phyloP scores from a whole-genome alignment of 805 yeast species.

The Huiozyma sinensis region DNA sequence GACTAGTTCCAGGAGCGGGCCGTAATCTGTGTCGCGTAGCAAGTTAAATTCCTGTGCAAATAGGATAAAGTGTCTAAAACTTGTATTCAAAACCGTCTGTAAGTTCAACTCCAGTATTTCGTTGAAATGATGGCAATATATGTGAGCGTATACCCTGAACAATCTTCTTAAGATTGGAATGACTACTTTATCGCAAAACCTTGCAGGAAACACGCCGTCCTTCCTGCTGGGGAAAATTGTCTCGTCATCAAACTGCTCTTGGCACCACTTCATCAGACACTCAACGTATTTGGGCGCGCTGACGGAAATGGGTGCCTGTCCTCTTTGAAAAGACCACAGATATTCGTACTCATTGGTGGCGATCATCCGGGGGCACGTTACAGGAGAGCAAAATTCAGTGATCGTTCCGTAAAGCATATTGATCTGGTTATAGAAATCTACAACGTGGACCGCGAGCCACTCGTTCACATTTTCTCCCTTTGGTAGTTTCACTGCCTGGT shows the following conservation, averaged over 20 bases:
- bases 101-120: slow-evolving; percentile 86
- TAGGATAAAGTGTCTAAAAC: slow-evolving; percentile 85
- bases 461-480: slow-evolving; percentile 85
- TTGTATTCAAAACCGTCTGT: slow-evolving; percentile 87
- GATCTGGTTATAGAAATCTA: slow-evolving; percentile 90
- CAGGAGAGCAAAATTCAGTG: slow-evolving; percentile 92
- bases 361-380: slow-evolving; percentile 92
- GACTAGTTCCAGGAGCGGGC: slow-evolving; percentile 83
- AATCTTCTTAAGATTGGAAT: slow-evolving; percentile 83
- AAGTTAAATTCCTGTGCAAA: slow-evolving; percentile 78
- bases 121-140: slow-evolving; percentile 95
- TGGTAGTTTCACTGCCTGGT: slow-evolving; percentile 89
- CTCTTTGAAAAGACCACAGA: slow-evolving; percentile 80
- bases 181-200: slow-evolving; percentile 58
- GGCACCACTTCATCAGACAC: slow-evolving; percentile 89
- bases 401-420: slow-evolving; percentile 94
- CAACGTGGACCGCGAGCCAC: slow-evolving; percentile 97
- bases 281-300: slow-evolving; percentile 95
- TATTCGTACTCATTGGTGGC: slow-evolving; percentile 97
- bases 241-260: slow-evolving; percentile 84
- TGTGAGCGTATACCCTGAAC: slow-evolving; percentile 92
- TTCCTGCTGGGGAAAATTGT: slow-evolving; percentile 78
- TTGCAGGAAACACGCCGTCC: slow-evolving; percentile 86
- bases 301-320: slow-evolving; percentile 67
- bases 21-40: slow-evolving; percentile 72